phyloP scores from a whole-genome alignment of 441 rosid genomes.

The Mallotus japonicus region DNA sequence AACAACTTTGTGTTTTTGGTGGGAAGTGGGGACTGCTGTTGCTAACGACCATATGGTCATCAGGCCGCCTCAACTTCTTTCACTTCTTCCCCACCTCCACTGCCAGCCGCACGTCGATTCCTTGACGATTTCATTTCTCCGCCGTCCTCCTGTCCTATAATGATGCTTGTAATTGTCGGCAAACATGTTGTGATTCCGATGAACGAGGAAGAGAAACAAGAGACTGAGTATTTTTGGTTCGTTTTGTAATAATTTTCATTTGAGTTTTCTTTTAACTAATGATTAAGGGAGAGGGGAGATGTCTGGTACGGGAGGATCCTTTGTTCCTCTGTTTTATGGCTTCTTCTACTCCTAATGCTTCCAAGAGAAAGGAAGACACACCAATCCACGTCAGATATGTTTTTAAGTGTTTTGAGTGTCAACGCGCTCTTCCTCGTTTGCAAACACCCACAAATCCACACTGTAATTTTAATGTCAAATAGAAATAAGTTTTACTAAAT shows the following conservation, averaged over 20 bases:
- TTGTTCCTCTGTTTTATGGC: no score
- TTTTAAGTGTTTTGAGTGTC: no score
- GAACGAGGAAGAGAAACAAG: conserved; percentile 18
- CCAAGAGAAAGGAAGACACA: no score
- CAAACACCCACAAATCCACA: no score
- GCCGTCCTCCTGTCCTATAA: conserved; percentile 19
- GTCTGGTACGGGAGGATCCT: no score
- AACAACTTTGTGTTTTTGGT: no score
- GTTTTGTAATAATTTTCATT: not conserved
- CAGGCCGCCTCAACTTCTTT: conserved; percentile 56
- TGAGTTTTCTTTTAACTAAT: not conserved
- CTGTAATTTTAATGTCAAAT: no score
- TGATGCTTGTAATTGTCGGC: conserved; percentile 65
- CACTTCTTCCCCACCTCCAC: conserved; percentile 22
- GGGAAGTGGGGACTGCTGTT: no score
- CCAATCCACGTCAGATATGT: no score
- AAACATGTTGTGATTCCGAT: conserved; percentile 35
- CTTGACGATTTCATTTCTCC: conserved; percentile 43
- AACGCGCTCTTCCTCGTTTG: no score
- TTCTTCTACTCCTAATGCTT: no score
- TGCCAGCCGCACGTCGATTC: conserved; percentile 7
- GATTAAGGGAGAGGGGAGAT: not conserved
- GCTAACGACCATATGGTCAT: not conserved
- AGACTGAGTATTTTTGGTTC: conserved; percentile 23
- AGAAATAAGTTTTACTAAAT: no score